Evolutionary conservation across 2,329 filamentous ascomycete species (phyloP).

Genomic region (Hypoxylon sp.): DNA sequence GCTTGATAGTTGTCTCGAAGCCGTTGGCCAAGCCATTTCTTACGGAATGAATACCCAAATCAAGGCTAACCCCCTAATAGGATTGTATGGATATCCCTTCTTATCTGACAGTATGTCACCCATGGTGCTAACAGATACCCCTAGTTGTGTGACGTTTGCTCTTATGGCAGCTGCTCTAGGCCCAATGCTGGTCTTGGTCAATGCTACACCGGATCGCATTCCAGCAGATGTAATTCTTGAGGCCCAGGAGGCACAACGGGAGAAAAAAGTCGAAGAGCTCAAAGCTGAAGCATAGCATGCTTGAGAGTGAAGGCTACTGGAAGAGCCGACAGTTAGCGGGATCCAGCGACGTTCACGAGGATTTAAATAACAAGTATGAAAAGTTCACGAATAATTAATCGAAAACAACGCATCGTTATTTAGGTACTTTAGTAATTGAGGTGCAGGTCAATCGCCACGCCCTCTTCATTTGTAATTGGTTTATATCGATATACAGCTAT

Average conservation of each 20-base stretch:
- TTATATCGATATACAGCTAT: slow-evolving; percentile 4
- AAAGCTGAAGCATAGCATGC: slow-evolving; percentile 32
- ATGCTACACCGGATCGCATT: slow-evolving; percentile 58
- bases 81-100: slow-evolving; percentile 54
- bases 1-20: slow-evolving; percentile 55
- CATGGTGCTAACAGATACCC: slow-evolving; percentile 1
- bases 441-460: not conserved
- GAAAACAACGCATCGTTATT: not conserved
- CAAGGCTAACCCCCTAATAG: slow-evolving; percentile 55
- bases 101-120: not conserved
- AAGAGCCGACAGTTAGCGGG: not conserved
- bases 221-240: slow-evolving; percentile 58
- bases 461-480: slow-evolving; percentile 1
- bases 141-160: slow-evolving; percentile 58
- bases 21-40: slow-evolving; percentile 58
- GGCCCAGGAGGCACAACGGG: slow-evolving; percentile 48
- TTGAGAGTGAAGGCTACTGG: not conserved
- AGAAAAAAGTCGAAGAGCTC: slow-evolving; percentile 37
- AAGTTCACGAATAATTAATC: slow-evolving; percentile 1
- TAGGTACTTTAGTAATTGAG: slow-evolving; percentile 11
- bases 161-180: slow-evolving; percentile 55
- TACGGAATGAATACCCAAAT: slow-evolving; percentile 61
- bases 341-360: slow-evolving; percentile 8
- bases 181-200: slow-evolving; percentile 59
- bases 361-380: not conserved